Evolutionary conservation across 1,284 basidiomycete species (phyloP).

Genomic region (Hortiboletus rubellus): DNA sequence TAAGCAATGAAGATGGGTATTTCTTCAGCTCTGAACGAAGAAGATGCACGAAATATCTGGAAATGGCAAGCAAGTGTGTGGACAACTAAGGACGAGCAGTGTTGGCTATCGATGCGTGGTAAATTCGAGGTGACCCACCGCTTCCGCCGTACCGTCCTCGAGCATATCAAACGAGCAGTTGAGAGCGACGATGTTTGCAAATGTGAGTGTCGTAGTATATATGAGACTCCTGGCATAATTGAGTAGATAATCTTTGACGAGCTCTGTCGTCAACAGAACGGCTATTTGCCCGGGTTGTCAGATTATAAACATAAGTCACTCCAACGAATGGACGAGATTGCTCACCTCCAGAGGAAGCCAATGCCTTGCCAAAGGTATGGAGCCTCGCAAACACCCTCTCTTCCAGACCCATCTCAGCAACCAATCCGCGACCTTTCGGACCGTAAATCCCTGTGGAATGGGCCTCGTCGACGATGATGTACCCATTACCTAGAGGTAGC

Average conservation of each 20-base stretch:
- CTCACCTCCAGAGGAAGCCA: slow-evolving; percentile 79
- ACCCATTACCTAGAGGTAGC: slow-evolving; percentile 61
- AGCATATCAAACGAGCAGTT: slow-evolving; percentile 81
- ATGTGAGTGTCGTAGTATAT: slow-evolving; percentile 83
- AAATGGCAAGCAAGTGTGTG: slow-evolving; percentile 40
- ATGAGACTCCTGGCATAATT: slow-evolving; percentile 94
- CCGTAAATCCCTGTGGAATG: slow-evolving; percentile 86
- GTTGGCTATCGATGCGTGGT: not conserved
- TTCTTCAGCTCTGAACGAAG: slow-evolving; percentile 31
- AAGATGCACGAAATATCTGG: slow-evolving; percentile 39
- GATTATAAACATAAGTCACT: not conserved
- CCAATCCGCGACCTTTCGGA: slow-evolving; percentile 72
- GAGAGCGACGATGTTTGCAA: slow-evolving; percentile 72
- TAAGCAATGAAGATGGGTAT: slow-evolving; percentile 26
- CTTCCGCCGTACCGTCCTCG: slow-evolving; percentile 62
- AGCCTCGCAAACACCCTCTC: slow-evolving; percentile 61
- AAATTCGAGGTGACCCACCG: slow-evolving; percentile 36
- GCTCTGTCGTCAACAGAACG: slow-evolving; percentile 70
- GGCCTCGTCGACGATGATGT: slow-evolving; percentile 87
- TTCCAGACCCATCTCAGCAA: slow-evolving; percentile 64
- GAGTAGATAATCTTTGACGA: slow-evolving; percentile 81
- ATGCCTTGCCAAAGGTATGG: slow-evolving; percentile 71
- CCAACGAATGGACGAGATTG: slow-evolving; percentile 8
- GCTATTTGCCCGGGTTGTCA: slow-evolving; percentile 46
- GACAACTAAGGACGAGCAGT: slow-evolving; percentile 40